These are phyloP conservation scores for Colletotrichum salicis DNA, from an alignment of 2,329 filamentous ascomycete species.

Conservation along the genomic window DNA sequence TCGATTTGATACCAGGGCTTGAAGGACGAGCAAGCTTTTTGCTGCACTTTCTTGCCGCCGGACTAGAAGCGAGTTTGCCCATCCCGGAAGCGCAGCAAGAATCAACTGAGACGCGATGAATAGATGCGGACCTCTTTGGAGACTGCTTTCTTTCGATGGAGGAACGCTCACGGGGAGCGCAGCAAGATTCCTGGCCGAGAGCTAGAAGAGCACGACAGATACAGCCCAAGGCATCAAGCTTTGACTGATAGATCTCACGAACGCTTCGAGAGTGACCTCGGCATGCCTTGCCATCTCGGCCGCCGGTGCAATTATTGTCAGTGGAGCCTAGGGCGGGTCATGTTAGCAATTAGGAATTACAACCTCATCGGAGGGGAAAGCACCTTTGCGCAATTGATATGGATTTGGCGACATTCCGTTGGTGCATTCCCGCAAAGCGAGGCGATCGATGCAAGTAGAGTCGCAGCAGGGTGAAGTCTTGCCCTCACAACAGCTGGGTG, in stretches of 20 bases:
- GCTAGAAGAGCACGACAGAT: slow-evolving; percentile 64
- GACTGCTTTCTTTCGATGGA: slow-evolving; percentile 41
- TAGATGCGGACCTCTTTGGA: slow-evolving; percentile 37
- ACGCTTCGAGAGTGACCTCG: slow-evolving; percentile 47
- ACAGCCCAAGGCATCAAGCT: slow-evolving; percentile 60
- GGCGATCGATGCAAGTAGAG: slow-evolving; percentile 52
- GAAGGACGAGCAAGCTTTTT: neutral
- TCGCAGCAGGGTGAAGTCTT: slow-evolving; percentile 55
- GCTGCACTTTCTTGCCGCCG: neutral
- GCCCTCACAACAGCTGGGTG: slow-evolving; percentile 53
- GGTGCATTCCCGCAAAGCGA: slow-evolving; percentile 55
- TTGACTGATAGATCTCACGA: slow-evolving; percentile 53
- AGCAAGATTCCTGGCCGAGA: slow-evolving; percentile 63
- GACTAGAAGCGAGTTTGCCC: neutral
- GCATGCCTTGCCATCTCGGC: slow-evolving; percentile 47
- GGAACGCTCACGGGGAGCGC: slow-evolving; percentile 44
- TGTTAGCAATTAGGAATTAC: neutral
- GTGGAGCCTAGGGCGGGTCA: neutral
- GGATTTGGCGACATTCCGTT: slow-evolving; percentile 34
- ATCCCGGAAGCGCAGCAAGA: slow-evolving; percentile 38
- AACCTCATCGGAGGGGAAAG: neutral
- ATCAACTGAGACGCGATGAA: slow-evolving; percentile 40
- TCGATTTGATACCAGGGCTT: slow-evolving; percentile 1
- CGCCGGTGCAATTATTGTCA: slow-evolving; percentile 17
- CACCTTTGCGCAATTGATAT: neutral